Percentiles rank a stretch among this genome's conserved stretches.
phyloP scores from a whole-genome alignment of 176 grass and related monocot species.

The Phragmites australis region DNA sequence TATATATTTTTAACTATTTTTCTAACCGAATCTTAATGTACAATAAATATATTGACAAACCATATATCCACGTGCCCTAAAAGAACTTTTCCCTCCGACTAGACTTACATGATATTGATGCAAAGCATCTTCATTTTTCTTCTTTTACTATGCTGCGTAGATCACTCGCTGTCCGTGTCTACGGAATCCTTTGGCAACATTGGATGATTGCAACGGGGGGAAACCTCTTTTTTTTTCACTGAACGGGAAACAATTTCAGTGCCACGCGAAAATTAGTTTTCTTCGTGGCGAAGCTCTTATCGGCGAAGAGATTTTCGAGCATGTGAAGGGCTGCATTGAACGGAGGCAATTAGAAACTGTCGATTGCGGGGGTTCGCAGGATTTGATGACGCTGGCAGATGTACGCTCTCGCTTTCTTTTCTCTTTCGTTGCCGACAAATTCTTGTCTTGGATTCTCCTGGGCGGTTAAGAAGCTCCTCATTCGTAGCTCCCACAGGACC shows the following conservation, averaged over 20 bases:
- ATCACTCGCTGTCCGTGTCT: too few relatives aligned
- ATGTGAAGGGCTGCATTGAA: not conserved
- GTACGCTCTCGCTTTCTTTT: not conserved
- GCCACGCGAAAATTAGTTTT: not conserved
- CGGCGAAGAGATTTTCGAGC: not conserved
- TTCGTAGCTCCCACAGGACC: not conserved
- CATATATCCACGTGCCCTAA: too few relatives aligned
- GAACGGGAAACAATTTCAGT: too few relatives aligned
- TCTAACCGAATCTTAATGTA: too few relatives aligned
- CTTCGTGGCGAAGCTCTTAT: not conserved
- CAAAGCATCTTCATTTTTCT: too few relatives aligned
- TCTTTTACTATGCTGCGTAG: too few relatives aligned
- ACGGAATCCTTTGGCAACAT: not conserved
- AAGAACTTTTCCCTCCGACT: too few relatives aligned
- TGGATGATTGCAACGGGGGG: too few relatives aligned
- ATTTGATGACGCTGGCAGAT: not conserved
- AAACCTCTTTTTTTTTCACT: too few relatives aligned
- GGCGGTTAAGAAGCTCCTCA: conserved; percentile 21
- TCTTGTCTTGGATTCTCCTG: conserved; percentile 31
- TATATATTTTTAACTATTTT: too few relatives aligned
- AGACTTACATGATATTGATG: too few relatives aligned
- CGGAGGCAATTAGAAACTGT: not conserved
- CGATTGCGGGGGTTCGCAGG: not conserved
- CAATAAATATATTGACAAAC: too few relatives aligned
- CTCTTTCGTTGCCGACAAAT: not conserved